These are phyloP conservation scores for Coemansia sp. DNA, from an alignment of 192 early-diverging fungal genomes.

Conservation along the genomic window DNA sequence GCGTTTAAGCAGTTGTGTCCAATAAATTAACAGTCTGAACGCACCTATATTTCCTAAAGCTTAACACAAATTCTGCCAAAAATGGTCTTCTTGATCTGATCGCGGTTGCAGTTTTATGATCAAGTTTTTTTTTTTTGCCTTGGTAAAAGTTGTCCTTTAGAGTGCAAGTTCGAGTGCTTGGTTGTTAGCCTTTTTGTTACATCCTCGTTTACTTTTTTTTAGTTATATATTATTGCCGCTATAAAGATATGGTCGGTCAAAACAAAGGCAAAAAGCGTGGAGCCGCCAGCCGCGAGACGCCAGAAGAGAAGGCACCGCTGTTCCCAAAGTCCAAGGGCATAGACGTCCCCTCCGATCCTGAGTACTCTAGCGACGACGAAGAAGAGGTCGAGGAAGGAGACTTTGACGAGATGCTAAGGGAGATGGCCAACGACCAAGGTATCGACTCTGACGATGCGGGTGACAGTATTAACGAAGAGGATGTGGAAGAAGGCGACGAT, in stretches of 20 bases:
- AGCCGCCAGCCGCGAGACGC: conserved; percentile 24
- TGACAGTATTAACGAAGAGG: conserved; percentile 30
- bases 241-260: conserved; percentile 22
- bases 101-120: not conserved
- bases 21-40: not conserved
- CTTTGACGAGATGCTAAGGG: conserved; percentile 37
- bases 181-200: conserved; percentile 2
- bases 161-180: not conserved
- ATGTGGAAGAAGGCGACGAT: conserved; percentile 26
- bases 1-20: not conserved
- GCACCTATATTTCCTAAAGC: not conserved
- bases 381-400: conserved; percentile 39
- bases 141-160: not conserved
- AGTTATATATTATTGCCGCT: not conserved
- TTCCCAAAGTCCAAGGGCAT: conserved; percentile 27
- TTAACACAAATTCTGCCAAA: not conserved
- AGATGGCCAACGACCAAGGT: conserved; percentile 51
- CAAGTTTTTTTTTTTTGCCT: conserved; percentile 41
- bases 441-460: conserved; percentile 57
- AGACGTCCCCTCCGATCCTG: conserved; percentile 42
- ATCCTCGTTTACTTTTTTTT: conserved; percentile 4
- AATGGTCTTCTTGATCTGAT: not conserved
- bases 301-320: conserved; percentile 12
- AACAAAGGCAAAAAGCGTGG: conserved; percentile 35
- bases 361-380: conserved; percentile 20